Conservation (phyloP, 1,284 basidiomycete species). For the Apiotrichum veenhuisii region DNA sequence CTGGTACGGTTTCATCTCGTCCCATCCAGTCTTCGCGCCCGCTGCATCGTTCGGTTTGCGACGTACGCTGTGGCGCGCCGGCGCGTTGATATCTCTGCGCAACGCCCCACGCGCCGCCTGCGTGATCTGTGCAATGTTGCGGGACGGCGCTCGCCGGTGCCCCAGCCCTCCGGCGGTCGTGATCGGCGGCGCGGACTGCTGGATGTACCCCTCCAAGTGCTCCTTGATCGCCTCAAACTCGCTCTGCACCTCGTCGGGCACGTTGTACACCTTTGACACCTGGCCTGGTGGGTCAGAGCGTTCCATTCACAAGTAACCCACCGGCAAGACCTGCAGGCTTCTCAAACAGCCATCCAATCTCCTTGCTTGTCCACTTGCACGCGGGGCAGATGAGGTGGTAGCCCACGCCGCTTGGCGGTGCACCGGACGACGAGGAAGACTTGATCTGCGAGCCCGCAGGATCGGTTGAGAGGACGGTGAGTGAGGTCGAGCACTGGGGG, state of each 20-base stretch:
- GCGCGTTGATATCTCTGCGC: conserved; percentile 24
- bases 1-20: conserved; percentile 40
- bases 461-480: conserved; percentile 82
- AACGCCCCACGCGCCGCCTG: conserved; percentile 43
- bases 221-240: conserved; percentile 91
- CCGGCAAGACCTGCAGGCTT: conserved; percentile 91
- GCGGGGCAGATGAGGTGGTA: conserved; percentile 88
- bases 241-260: conserved; percentile 67
- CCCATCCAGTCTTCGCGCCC: conserved; percentile 28
- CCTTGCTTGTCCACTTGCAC: conserved; percentile 91
- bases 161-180: conserved; percentile 8
- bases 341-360: conserved; percentile 87
- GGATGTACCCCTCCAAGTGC: conserved; percentile 80
- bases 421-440: conserved; percentile 38
- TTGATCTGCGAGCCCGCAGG: conserved; percentile 31
- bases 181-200: conserved; percentile 21
- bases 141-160: conserved; percentile 24
- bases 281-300: conserved; percentile 59
- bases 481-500: conserved; percentile 81
- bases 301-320: conserved; percentile 47
- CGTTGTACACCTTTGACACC: conserved; percentile 78
- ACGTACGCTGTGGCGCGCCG: conserved; percentile 1
- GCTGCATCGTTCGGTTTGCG: conserved; percentile 5
- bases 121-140: conserved; percentile 44
- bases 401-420: conserved; percentile 68